Evolutionary conservation across 805 yeast species (phyloP).

Genomic region (Suhomyces canberraensis): DNA sequence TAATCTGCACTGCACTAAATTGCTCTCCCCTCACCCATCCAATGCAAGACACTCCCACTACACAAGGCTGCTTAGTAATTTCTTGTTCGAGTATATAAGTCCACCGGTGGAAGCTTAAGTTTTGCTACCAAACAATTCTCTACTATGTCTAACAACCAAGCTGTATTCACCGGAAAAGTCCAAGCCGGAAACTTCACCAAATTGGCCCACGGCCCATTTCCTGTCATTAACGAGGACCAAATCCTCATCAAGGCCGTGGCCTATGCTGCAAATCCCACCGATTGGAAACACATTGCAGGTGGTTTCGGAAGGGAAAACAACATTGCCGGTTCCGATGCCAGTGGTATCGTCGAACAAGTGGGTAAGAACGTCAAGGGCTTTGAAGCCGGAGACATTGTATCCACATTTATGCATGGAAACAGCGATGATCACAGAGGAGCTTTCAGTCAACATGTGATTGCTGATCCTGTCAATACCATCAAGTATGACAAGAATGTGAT

Average conservation of each 20-base stretch:
- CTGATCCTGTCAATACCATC: conserved; percentile 32
- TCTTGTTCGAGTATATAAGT: too few relatives aligned
- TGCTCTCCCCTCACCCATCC: too few relatives aligned
- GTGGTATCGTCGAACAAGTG: conserved; percentile 54
- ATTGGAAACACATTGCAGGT: conserved; percentile 56
- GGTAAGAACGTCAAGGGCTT: conserved; percentile 36
- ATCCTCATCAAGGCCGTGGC: conserved; percentile 51
- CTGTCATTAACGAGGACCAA: conserved; percentile 27
- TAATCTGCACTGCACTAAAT: too few relatives aligned
- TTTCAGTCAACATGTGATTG: conserved; percentile 53
- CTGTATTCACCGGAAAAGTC: neutral
- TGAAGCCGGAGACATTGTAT: conserved; percentile 47
- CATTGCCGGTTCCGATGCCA: conserved; percentile 58
- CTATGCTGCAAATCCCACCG: conserved; percentile 65
- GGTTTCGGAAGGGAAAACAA: conserved; percentile 44
- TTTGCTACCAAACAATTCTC: too few relatives aligned
- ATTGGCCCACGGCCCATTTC: conserved; percentile 26
- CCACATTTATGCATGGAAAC: conserved; percentile 54
- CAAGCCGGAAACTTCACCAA: conserved; percentile 12
- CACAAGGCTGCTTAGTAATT: too few relatives aligned
- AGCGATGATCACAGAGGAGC: conserved; percentile 49
- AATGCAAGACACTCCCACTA: too few relatives aligned
- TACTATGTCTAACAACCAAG: conserved; percentile 1
- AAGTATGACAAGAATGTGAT: conserved; percentile 19
- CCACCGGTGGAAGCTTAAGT: too few relatives aligned